Evolutionary conservation across 2,329 filamentous ascomycete species (phyloP).

Genomic region (Diaporthe capsici): DNA sequence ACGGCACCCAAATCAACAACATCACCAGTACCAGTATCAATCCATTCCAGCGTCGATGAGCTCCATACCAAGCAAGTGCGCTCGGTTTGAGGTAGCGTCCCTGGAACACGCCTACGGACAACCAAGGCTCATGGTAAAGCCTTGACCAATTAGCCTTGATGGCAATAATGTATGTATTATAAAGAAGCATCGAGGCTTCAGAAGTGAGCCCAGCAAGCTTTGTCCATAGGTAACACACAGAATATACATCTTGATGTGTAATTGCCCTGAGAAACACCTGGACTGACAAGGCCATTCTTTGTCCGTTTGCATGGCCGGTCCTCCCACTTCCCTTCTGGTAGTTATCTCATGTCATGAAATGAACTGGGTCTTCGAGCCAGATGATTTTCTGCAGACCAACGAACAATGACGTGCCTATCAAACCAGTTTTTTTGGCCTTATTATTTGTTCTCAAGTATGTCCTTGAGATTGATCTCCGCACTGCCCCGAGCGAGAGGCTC

Average conservation of each 20-base stretch:
- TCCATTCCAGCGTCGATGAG: background rate
- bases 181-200: too few species aligned
- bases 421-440: too few species aligned
- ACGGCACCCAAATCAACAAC: background rate
- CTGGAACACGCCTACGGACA: background rate
- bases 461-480: constrained; percentile 89
- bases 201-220: background rate
- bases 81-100: background rate
- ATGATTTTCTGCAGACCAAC: background rate
- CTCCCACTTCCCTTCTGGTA: background rate
- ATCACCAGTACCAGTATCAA: background rate
- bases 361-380: background rate
- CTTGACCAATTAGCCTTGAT: background rate
- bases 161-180: background rate
- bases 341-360: too few species aligned
- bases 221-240: background rate
- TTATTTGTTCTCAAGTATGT: constrained; percentile 72
- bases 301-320: background rate
- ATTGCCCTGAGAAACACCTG: background rate
- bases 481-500: constrained; percentile 87
- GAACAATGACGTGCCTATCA: background rate
- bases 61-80: background rate
- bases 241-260: background rate
- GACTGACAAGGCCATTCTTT: background rate
- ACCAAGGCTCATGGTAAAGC: background rate